These are phyloP conservation scores for Cetradonia linearis DNA, from an alignment of 495 filamentous ascomycete genomes.

Conservation along the genomic window DNA sequence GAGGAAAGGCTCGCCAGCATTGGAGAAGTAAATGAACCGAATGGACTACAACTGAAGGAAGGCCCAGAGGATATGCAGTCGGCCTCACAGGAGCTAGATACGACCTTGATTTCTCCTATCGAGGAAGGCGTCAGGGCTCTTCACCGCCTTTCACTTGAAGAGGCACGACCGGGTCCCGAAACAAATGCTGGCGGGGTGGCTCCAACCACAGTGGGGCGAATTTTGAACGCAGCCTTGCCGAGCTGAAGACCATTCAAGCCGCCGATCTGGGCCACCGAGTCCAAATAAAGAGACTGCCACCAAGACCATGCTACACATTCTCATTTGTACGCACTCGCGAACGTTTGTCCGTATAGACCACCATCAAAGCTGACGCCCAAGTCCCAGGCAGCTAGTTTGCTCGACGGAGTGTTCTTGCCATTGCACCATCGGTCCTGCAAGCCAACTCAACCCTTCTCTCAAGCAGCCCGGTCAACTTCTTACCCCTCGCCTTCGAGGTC, in stretches of 20 bases:
- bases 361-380: background rate
- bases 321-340: background rate
- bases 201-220: background rate
- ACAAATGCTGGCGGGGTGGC: background rate
- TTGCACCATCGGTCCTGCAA: background rate
- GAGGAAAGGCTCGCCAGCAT: conserved; percentile 38
- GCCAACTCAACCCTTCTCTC: background rate
- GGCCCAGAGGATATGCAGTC: background rate
- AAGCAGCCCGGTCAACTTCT: background rate
- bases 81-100: background rate
- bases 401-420: background rate
- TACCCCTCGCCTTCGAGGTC: background rate
- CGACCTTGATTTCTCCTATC: background rate
- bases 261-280: background rate
- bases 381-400: background rate
- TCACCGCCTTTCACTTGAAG: conserved; percentile 31
- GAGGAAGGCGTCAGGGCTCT: conserved; percentile 26
- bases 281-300: background rate
- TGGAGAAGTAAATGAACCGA: background rate
- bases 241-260: background rate
- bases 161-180: background rate
- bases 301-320: background rate
- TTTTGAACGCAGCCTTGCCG: background rate
- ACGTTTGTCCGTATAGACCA: background rate
- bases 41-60: background rate